Percentiles rank a stretch among this genome's conserved stretches.
These are phyloP conservation scores for Funneliformis geosporum DNA, from an alignment of 192 early-diverging fungal genomes.

Conservation along the genomic window DNA sequence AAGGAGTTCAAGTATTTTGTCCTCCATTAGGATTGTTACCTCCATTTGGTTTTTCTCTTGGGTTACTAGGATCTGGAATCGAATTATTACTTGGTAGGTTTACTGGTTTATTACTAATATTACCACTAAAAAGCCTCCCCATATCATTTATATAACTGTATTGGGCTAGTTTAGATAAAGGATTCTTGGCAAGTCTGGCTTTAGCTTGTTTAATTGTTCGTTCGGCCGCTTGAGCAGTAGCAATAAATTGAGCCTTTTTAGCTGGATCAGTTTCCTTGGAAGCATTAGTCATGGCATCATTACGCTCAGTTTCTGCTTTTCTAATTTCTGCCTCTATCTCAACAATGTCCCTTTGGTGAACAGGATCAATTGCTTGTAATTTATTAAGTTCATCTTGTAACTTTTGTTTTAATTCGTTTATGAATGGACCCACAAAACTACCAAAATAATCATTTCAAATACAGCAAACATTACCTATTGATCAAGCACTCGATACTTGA, in stretches of 20 bases:
- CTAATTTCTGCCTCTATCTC: background rate
- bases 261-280: background rate
- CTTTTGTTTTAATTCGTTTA: too few species aligned
- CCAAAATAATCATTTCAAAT: constrained; percentile 22
- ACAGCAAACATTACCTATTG: constrained; percentile 5
- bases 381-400: too few species aligned
- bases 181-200: too few species aligned
- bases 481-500: background rate
- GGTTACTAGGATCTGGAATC: too few species aligned
- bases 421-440: background rate
- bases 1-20: too few species aligned
- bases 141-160: constrained; percentile 12
- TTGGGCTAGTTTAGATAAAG: background rate
- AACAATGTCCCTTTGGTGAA: background rate
- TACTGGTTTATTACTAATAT: too few species aligned
- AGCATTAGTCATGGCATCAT: constrained; percentile 2
- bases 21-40: too few species aligned
- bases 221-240: background rate
- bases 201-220: background rate
- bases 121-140: background rate
- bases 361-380: background rate
- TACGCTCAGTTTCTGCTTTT: background rate
- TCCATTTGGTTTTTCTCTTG: too few species aligned
- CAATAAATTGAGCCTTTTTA: background rate
- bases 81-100: too few species aligned